phyloP scores from a whole-genome alignment of 208 protist genomes.

The Acanthamoeba sp. region DNA sequence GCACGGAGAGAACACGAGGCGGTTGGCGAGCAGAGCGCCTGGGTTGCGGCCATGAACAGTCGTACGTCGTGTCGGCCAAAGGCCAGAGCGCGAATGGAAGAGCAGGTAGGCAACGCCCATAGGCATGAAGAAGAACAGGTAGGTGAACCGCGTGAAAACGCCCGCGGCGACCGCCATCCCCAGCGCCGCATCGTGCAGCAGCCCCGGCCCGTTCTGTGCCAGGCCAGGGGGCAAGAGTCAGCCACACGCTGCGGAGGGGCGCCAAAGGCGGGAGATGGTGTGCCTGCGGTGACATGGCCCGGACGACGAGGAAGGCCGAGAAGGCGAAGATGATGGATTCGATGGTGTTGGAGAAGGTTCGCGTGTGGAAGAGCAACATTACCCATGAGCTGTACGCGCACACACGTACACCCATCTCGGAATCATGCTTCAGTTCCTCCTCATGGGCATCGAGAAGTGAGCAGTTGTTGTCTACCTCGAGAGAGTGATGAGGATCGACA shows the following conservation, averaged over 20 bases:
- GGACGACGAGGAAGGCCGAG: background rate
- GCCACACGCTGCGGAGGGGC: no score
- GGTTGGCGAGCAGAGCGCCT: background rate
- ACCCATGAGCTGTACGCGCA: slow-evolving; percentile 57
- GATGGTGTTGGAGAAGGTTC: slow-evolving; percentile 71
- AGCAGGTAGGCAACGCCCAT: slow-evolving; percentile 28
- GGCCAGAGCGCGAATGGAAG: slow-evolving; percentile 34
- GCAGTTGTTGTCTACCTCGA: background rate
- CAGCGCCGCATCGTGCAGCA: background rate
- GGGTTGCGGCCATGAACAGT: background rate
- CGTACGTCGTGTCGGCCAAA: background rate
- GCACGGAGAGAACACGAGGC: background rate
- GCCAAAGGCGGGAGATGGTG: no score
- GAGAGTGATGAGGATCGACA: slow-evolving; percentile 19
- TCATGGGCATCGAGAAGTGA: slow-evolving; percentile 38
- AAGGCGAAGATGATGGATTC: slow-evolving; percentile 74
- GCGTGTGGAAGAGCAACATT: slow-evolving; percentile 72
- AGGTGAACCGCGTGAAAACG: slow-evolving; percentile 68
- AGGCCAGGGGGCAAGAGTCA: background rate
- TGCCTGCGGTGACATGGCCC: slow-evolving; percentile 9
- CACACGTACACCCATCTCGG: background rate
- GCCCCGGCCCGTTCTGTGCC: background rate
- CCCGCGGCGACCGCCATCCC: slow-evolving; percentile 29
- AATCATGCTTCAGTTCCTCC: no score
- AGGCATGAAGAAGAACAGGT: slow-evolving; percentile 46